Evolutionary conservation across 495 filamentous ascomycete genomes (phyloP).

Genomic region (Pseudotulostoma volvatum): DNA sequence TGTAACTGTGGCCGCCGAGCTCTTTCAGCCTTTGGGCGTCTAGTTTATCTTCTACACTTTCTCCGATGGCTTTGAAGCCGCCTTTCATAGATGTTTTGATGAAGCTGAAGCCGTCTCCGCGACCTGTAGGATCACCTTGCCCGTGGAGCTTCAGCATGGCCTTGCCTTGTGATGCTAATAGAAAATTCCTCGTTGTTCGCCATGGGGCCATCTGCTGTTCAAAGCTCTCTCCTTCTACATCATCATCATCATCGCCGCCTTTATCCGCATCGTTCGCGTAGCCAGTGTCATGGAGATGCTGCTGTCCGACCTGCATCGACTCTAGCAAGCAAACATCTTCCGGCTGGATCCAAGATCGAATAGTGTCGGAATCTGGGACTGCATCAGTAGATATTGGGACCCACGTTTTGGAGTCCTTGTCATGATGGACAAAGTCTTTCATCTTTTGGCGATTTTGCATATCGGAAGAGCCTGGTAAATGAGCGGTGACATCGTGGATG

Average conservation of each 20-base stretch:
- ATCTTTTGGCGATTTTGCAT: conserved; percentile 92
- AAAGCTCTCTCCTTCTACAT: conserved; percentile 51
- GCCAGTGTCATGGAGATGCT: conserved; percentile 70
- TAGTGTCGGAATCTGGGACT: conserved; percentile 56
- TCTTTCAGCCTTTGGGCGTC: conserved; percentile 71
- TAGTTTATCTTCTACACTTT: conserved; percentile 74
- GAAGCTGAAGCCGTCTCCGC: conserved; percentile 86
- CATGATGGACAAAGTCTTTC: conserved; percentile 85
- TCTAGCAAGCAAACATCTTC: conserved; percentile 91
- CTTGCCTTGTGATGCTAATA: conserved; percentile 83
- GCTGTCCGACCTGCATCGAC: conserved; percentile 87
- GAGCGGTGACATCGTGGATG: conserved; percentile 64
- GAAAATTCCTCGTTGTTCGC: conserved; percentile 87
- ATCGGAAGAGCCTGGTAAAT: conserved; percentile 79
- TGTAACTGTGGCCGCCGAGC: conserved; percentile 89
- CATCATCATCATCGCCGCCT: conserved; percentile 49
- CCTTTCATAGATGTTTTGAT: conserved; percentile 98
- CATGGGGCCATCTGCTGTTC: conserved; percentile 88
- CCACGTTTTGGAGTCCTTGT: conserved; percentile 75
- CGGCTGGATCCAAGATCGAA: conserved; percentile 76
- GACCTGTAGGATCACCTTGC: conserved; percentile 86
- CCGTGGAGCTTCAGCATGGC: conserved; percentile 93
- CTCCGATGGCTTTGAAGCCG: conserved; percentile 78
- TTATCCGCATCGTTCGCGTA: conserved; percentile 57
- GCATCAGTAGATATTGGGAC: conserved; percentile 51